Conservation (phyloP, 2,329 filamentous ascomycete species). For the Neonectria coccinea region DNA sequence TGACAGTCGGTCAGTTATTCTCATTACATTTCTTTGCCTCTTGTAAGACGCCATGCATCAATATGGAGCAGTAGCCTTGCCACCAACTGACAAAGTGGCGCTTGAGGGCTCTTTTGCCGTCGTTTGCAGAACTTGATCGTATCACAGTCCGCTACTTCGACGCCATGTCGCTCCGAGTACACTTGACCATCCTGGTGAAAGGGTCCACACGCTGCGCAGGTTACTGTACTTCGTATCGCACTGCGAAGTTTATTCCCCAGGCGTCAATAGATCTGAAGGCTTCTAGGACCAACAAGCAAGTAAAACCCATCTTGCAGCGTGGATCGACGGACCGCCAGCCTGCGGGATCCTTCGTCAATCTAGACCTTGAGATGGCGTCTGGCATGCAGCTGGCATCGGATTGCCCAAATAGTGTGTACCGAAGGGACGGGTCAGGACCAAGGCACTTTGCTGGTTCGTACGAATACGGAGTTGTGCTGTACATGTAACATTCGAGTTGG, state of each 20-base stretch:
- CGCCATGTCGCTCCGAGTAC: neutral
- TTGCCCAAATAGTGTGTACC: conserved; percentile 21
- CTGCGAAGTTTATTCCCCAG: no score
- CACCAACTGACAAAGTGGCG: conserved; percentile 13
- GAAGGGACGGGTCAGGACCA: conserved; percentile 11
- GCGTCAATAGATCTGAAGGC: neutral
- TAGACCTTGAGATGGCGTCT: conserved; percentile 13
- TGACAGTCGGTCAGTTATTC: conserved; percentile 22
- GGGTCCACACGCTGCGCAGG: neutral
- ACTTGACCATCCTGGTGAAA: neutral
- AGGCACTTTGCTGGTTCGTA: neutral
- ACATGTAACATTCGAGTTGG: conserved; percentile 14
- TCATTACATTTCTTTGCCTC: conserved; percentile 4
- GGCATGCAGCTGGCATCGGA: conserved; percentile 16
- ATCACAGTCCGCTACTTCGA: no score
- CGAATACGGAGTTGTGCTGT: conserved; percentile 5
- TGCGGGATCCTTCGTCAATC: conserved; percentile 13
- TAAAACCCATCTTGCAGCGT: conserved; percentile 10
- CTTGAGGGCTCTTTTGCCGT: conserved; percentile 2
- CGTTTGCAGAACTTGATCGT: neutral
- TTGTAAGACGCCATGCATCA: conserved; percentile 8
- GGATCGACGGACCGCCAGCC: conserved; percentile 9
- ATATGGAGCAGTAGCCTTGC: conserved; percentile 22
- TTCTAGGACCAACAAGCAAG: neutral
- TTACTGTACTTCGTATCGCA: neutral